These are phyloP conservation scores for Pichia rugopelliculosa DNA, from an alignment of 805 yeast genomes.

Conservation along the genomic window DNA sequence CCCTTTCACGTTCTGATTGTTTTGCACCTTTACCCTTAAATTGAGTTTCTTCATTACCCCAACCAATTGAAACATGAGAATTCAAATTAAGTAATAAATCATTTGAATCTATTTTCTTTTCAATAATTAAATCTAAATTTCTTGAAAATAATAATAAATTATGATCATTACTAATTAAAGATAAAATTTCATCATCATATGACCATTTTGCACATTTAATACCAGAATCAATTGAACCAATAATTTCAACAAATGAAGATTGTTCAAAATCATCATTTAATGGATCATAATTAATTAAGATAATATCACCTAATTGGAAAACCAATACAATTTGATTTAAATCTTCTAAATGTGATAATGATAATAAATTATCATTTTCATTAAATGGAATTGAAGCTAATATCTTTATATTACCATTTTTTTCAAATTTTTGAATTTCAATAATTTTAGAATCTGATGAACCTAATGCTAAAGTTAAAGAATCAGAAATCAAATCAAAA, in stretches of 20 bases:
- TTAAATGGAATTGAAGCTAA: constrained; percentile 56
- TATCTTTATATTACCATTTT: constrained; percentile 48
- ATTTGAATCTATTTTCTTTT: constrained; percentile 44
- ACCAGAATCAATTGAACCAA: constrained; percentile 78
- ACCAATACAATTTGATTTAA: constrained; percentile 58
- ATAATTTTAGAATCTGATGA: constrained; percentile 44
- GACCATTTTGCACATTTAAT: constrained; percentile 76
- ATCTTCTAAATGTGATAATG: constrained; percentile 66
- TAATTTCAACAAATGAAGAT: constrained; percentile 63
- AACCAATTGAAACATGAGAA: constrained; percentile 91
- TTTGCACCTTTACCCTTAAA: constrained; percentile 90
- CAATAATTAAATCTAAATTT: constrained; percentile 71
- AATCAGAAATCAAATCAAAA: constrained; percentile 70
- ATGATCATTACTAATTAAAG: constrained; percentile 54
- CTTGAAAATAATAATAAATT: constrained; percentile 65
- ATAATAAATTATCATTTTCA: constrained; percentile 36
- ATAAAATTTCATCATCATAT: constrained; percentile 81
- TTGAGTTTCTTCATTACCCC: constrained; percentile 98
- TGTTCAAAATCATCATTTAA: constrained; percentile 38
- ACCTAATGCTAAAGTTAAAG: constrained; percentile 58
- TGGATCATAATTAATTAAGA: constrained; percentile 54
- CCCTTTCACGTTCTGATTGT: constrained; percentile 59
- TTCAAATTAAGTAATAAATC: constrained; percentile 54
- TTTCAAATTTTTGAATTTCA: constrained; percentile 73
- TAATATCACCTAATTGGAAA: constrained; percentile 69